Conservation (phyloP, 345 rosid species). For the Boechera retrofracta region DNA sequence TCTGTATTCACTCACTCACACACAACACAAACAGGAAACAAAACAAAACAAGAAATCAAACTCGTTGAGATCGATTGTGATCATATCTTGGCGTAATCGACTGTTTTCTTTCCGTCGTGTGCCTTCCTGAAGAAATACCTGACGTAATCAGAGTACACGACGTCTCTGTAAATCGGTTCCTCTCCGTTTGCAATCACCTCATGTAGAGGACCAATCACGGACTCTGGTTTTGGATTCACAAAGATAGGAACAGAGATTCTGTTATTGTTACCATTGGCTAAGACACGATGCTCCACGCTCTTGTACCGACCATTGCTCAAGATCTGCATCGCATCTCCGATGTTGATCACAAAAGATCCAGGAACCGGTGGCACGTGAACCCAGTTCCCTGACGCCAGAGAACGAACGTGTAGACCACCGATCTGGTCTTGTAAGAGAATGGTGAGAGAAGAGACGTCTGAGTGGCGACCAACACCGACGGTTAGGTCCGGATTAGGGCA, state of each 20-base stretch:
- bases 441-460: slow-evolving; percentile 51
- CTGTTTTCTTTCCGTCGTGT: slow-evolving; percentile 50
- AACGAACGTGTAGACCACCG: slow-evolving; percentile 56
- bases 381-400: slow-evolving; percentile 43
- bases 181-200: slow-evolving; percentile 43
- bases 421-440: slow-evolving; percentile 52
- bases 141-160: slow-evolving; percentile 48
- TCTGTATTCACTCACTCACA: slow-evolving; percentile 29
- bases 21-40: slow-evolving; percentile 26
- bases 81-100: slow-evolving; percentile 45
- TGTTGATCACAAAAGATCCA: slow-evolving; percentile 47
- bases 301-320: slow-evolving; percentile 48
- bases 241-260: slow-evolving; percentile 51
- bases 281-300: slow-evolving; percentile 51
- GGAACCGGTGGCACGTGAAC: slow-evolving; percentile 49
- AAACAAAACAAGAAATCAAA: slow-evolving; percentile 2
- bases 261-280: slow-evolving; percentile 43
- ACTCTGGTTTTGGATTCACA: slow-evolving; percentile 46
- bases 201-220: slow-evolving; percentile 46
- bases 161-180: slow-evolving; percentile 42
- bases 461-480: slow-evolving; percentile 52
- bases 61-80: background rate
- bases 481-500: slow-evolving; percentile 57
- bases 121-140: slow-evolving; percentile 49
- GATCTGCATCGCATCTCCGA: slow-evolving; percentile 52